Conservation (phyloP, 208 protist genomes). For the Leishmania martiniquensis region DNA sequence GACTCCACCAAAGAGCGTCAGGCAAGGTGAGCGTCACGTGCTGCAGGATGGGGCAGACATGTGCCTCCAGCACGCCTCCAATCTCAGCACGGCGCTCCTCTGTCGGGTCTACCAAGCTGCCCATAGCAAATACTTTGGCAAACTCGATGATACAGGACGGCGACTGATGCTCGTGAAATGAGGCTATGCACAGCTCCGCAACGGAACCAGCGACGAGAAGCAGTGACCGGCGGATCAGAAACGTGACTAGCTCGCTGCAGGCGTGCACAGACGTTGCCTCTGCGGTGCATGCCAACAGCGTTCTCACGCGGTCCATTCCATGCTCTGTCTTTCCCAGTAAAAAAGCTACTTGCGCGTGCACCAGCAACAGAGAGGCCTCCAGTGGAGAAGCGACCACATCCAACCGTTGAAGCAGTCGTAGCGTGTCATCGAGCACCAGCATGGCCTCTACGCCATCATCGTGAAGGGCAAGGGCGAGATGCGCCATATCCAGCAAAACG, state of each 20-base stretch:
- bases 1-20: slow-evolving; percentile 40
- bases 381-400: neutral
- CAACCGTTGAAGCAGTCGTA: neutral
- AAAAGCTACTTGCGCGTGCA: slow-evolving; percentile 25
- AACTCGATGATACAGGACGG: slow-evolving; percentile 25
- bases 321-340: slow-evolving; percentile 6
- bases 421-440: slow-evolving; percentile 3
- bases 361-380: neutral
- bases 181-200: slow-evolving; percentile 6
- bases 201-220: slow-evolving; percentile 9
- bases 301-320: neutral
- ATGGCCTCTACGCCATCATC: neutral
- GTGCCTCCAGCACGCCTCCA: slow-evolving; percentile 3
- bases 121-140: slow-evolving; percentile 33
- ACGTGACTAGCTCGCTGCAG: slow-evolving; percentile 27
- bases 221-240: slow-evolving; percentile 11
- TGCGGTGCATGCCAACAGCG: neutral
- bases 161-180: neutral
- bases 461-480: neutral
- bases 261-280: neutral
- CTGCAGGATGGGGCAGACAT: slow-evolving; percentile 18
- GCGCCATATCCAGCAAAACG: slow-evolving; percentile 26
- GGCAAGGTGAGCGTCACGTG: neutral
- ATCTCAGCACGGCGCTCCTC: neutral
- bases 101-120: slow-evolving; percentile 4